These are phyloP conservation scores for Serendipita sp. DNA, from an alignment of 768 basidiomycete species.

Conservation along the genomic window DNA sequence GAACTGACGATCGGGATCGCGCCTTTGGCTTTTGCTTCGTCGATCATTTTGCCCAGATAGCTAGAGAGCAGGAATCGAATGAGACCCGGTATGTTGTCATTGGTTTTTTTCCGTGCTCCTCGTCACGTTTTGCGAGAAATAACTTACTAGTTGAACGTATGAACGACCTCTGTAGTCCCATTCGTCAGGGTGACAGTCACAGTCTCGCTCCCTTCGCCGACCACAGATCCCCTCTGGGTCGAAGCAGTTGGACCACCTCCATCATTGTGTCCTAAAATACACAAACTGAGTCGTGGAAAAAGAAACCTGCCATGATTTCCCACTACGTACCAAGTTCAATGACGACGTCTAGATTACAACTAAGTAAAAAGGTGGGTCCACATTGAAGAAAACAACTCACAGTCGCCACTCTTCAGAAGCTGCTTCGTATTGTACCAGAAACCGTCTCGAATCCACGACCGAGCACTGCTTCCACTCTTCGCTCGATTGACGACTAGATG, in stretches of 20 bases:
- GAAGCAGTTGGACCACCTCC: conserved; percentile 16
- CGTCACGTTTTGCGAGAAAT: no score
- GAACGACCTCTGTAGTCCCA: conserved; percentile 26
- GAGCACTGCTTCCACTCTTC: conserved; percentile 30
- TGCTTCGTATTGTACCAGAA: conserved; percentile 25
- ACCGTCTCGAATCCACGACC: conserved; percentile 34
- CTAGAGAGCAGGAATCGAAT: neutral
- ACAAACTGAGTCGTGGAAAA: neutral
- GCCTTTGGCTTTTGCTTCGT: conserved; percentile 33
- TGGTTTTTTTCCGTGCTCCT: no score
- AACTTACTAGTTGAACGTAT: conserved; percentile 30
- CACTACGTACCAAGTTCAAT: neutral
- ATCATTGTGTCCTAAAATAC: conserved; percentile 30
- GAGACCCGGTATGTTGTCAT: no score
- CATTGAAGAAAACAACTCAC: conserved; percentile 22
- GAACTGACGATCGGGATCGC: conserved; percentile 33
- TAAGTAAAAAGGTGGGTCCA: neutral
- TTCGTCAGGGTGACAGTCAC: conserved; percentile 15
- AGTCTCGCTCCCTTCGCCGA: conserved; percentile 4
- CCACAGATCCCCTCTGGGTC: conserved; percentile 1
- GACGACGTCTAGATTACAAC: conserved; percentile 18
- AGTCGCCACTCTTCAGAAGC: conserved; percentile 17
- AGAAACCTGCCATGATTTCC: neutral
- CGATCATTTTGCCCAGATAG: conserved; percentile 15
- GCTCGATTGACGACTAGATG: conserved; percentile 34